Percentiles rank a stretch among this genome's conserved stretches.
These are phyloP conservation scores for Monosporascus sp. DNA, from an alignment of 2,329 filamentous ascomycete genomes.

Conservation along the genomic window DNA sequence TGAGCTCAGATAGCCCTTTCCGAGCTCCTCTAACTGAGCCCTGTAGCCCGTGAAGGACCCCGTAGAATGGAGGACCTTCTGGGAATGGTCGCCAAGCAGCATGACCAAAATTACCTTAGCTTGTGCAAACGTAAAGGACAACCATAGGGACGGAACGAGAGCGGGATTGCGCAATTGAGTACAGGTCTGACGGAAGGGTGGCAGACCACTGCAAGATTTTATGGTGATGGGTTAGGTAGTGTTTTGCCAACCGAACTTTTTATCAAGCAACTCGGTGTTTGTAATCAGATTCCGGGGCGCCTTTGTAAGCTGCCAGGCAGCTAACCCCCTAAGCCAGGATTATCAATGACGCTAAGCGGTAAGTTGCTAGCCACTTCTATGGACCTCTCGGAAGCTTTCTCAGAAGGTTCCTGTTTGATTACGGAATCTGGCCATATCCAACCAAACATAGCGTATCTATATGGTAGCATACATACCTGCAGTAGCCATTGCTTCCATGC, in stretches of 20 bases:
- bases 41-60: slow-evolving; percentile 58
- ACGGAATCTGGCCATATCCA: too few species aligned
- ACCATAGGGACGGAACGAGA: slow-evolving; percentile 16
- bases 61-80: slow-evolving; percentile 47
- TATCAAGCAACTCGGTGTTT: too few species aligned
- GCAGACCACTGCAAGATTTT: not conserved
- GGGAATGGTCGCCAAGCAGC: slow-evolving; percentile 32
- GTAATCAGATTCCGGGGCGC: too few species aligned
- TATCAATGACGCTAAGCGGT: too few species aligned
- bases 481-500: too few species aligned
- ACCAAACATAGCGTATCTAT: too few species aligned
- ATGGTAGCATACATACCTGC: too few species aligned
- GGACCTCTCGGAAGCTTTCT: too few species aligned
- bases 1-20: slow-evolving; percentile 56
- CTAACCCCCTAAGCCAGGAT: too few species aligned
- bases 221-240: not conserved
- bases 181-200: slow-evolving; percentile 17
- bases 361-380: too few species aligned
- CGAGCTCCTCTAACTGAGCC: slow-evolving; percentile 40
- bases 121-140: slow-evolving; percentile 13
- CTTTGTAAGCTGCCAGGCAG: too few species aligned
- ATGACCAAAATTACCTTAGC: slow-evolving; percentile 25
- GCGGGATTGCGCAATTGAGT: slow-evolving; percentile 21
- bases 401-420: too few species aligned
- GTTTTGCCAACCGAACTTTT: slow-evolving; percentile 5